Evolutionary conservation across 2,329 filamentous ascomycete genomes (phyloP), one percentile per base, ranked within the genome.

Genomic region (Septoria petroselini): DNA sequence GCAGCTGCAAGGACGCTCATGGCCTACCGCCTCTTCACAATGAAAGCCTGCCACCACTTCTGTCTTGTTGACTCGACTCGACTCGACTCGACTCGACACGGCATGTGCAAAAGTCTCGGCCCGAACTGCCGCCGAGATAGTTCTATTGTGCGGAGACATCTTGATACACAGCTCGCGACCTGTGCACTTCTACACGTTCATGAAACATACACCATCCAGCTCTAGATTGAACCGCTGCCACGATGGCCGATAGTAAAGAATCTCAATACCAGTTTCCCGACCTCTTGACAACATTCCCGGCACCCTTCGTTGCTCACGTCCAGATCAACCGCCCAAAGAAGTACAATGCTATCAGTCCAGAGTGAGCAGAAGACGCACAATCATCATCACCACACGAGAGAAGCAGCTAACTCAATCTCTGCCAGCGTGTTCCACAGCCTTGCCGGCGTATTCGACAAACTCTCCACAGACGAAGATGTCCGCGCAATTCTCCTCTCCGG

Each of bases 251-350:
- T 9, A 27, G 9, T 9, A 27, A 18, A 39, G 35, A 39, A 23
- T 33, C 30, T 12, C 11, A 33, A 12, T 33, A 33, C n/a, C 30
- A 33, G 12, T 33, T 33, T 12, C 11, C 30, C 11, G 30, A 33
- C 5, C 11, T 33, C 30, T 12, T 33, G 14, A 33, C 8, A 3
- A 15, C 79, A 11, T 82, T 82, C 38, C 88, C 90, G 0, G 65
- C 73, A 23, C 77, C 84, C 62, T 82, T 82, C 72, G 84, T 96
- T 37, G 87, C 84, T 17, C 88, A 95, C 68, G 86, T 96, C 51
- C 85, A 96, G 71, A 93, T 95, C 71, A 91, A 94, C 73, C 81
- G 90, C 1, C 82, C 90, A 1, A 71, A 81, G 59, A 95, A 95
- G 73, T 75, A 95, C 68, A 97, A 97, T 69, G 83, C 91, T 54